phyloP scores from a whole-genome alignment of 441 rosid species.

The Codiaeum variegatum region DNA sequence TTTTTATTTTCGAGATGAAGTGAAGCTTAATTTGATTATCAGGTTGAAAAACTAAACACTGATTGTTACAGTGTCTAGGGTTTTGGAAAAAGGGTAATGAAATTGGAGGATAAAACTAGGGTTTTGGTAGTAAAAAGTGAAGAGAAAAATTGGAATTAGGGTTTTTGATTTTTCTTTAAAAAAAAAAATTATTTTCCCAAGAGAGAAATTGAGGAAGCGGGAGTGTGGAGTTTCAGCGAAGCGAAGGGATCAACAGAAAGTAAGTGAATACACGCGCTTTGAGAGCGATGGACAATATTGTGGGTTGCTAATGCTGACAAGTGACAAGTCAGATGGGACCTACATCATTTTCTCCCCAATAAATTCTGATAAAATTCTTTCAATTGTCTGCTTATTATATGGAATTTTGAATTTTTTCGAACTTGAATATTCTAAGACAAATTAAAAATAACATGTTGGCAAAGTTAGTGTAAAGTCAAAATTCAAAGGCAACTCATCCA shows the following conservation, averaged over 20 bases:
- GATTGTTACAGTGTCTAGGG: background rate
- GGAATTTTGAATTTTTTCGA: too few species aligned
- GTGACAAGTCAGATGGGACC: background rate
- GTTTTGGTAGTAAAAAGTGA: background rate
- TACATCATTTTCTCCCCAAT: background rate
- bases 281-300: background rate
- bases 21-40: background rate
- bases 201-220: background rate
- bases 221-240: background rate
- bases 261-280: background rate
- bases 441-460: too few species aligned
- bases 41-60: background rate
- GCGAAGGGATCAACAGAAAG: background rate
- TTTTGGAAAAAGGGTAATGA: background rate
- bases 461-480: too few species aligned
- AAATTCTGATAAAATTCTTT: too few species aligned
- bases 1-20: background rate
- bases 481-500: too few species aligned
- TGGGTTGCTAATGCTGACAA: background rate
- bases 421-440: too few species aligned
- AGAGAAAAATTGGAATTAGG: background rate
- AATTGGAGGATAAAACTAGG: background rate
- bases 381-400: too few species aligned
- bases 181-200: too few species aligned
- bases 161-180: background rate